Conservation (phyloP, 2,329 filamentous ascomycete species). For the Fusarium camptoceras region DNA sequence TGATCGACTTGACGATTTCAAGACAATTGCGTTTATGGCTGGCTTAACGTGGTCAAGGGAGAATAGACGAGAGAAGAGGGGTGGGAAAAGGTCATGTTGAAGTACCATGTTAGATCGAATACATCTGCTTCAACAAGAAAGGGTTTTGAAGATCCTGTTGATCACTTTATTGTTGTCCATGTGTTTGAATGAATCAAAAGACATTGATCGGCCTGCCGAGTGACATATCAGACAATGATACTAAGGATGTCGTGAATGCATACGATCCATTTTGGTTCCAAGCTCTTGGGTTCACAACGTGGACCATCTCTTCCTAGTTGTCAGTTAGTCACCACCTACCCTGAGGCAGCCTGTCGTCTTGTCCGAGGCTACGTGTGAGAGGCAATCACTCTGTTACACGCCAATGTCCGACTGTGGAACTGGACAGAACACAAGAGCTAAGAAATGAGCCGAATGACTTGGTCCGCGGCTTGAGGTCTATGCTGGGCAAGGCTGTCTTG, state of each 20-base stretch:
- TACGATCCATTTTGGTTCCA: slow-evolving; percentile 5
- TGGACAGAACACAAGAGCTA: slow-evolving; percentile 5
- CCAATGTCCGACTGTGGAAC: slow-evolving; percentile 35
- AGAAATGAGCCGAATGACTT: slow-evolving; percentile 10
- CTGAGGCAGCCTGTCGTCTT: not conserved
- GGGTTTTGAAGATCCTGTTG: not conserved
- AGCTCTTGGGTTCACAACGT: slow-evolving; percentile 22
- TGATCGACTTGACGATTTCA: slow-evolving; percentile 10
- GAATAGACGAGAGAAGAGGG: slow-evolving; percentile 10
- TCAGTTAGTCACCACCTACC: not conserved
- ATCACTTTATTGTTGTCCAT: slow-evolving; percentile 11
- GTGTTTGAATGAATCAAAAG: not conserved
- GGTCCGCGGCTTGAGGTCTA: not conserved
- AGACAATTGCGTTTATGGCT: slow-evolving; percentile 28
- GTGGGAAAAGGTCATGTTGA: not conserved
- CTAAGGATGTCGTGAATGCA: not conserved
- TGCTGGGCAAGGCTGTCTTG: not conserved
- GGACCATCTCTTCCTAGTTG: not conserved
- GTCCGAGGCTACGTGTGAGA: slow-evolving; percentile 7
- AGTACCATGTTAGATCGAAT: not conserved
- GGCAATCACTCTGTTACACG: slow-evolving; percentile 41
- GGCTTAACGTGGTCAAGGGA: slow-evolving; percentile 10
- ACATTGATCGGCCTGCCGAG: not conserved
- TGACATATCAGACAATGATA: slow-evolving; percentile 6
- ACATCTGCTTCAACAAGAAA: not conserved